Evolutionary conservation across 1,139 yeast genomes (phyloP), one percentile per base, ranked within the genome.

Genomic region (Wickerhamomyces sp.): DNA sequence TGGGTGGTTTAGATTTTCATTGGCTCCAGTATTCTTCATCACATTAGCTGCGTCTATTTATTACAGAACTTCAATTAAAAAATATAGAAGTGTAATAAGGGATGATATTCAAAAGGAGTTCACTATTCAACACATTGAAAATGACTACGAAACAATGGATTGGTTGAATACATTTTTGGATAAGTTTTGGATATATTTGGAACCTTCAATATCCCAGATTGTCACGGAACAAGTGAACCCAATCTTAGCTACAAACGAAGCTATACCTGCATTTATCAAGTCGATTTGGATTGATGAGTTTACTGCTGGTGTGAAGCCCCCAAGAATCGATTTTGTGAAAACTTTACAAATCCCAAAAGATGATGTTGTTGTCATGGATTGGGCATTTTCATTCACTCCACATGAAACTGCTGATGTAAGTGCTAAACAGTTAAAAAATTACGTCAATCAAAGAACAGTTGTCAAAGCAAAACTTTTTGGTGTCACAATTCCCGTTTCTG

Each of bases 281-380:
- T 71, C 86, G 9, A 63, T 90, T 45, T 85, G 96, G 86, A 73
- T 92, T 39, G 95, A 87, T 58, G 76, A 87, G 44, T 83, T 92
- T 57, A 90, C 97, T 9, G 76, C 85, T 15, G 98, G 98, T 48
- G 83, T 96, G 8, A 92, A 92, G 64, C 96, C 98, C 10, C 96
- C 96, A 28, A 76, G 98, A 61, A 72, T 92, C 45, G 97, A 92
- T 56, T 73, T 74, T 46, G 97, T 90, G 20, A 86, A 92, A 58
- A 87, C 97, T 2, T 76, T 89, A 54, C 84, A 81, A 36, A 88
- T 92, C 45, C 90, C 97, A 18, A 82, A 79, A 24, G 86, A 85
- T 46, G 97, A 90, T 57, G 82, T 92, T 42, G 95, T 90, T 14
- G 96, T 92, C 37, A 89, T 94, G 96, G 95, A 92, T 68, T 92